Conservation (phyloP, 2,329 filamentous ascomycete species). For the Xylaria hypoxylon region DNA sequence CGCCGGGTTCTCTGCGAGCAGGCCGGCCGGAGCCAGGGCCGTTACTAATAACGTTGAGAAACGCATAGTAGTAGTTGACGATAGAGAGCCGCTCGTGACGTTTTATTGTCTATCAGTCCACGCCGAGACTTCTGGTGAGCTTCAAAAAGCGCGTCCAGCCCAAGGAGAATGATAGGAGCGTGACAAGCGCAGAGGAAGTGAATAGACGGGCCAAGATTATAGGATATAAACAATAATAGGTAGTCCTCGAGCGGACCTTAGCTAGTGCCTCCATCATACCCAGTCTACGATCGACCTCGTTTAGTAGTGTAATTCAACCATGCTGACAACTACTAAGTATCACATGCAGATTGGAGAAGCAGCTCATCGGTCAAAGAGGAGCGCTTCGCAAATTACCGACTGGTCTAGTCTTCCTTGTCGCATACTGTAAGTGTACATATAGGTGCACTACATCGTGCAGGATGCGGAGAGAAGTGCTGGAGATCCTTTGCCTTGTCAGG, state of each 20-base stretch:
- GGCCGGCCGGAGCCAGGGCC: slow-evolving; percentile 51
- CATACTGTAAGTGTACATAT: background rate
- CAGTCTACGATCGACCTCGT: slow-evolving; percentile 27
- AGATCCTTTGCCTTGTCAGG: slow-evolving; percentile 34
- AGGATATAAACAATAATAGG: slow-evolving; percentile 18
- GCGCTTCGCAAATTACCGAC: slow-evolving; percentile 31
- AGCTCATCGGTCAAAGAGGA: slow-evolving; percentile 15
- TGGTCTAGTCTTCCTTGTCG: slow-evolving; percentile 13
- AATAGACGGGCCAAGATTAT: slow-evolving; percentile 14
- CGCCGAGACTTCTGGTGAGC: slow-evolving; percentile 39
- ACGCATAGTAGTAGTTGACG: slow-evolving; percentile 50
- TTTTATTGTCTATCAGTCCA: slow-evolving; percentile 38
- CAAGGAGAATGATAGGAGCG: slow-evolving; percentile 32
- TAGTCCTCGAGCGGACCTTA: slow-evolving; percentile 15
- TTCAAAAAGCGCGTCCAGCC: slow-evolving; percentile 38
- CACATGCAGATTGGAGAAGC: slow-evolving; percentile 33
- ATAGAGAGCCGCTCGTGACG: slow-evolving; percentile 29
- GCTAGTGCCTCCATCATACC: slow-evolving; percentile 30
- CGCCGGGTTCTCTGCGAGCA: slow-evolving; percentile 48
- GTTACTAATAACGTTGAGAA: slow-evolving; percentile 53
- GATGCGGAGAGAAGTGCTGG: slow-evolving; percentile 18
- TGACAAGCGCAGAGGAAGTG: slow-evolving; percentile 18
- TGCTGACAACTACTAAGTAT: slow-evolving; percentile 15
- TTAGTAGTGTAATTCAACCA: slow-evolving; percentile 23
- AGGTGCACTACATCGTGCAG: slow-evolving; percentile 8